Percentiles rank a stretch among this genome's conserved stretches.
Conservation (phyloP, 345 rosid species). For the Luvunga scandens region DNA sequence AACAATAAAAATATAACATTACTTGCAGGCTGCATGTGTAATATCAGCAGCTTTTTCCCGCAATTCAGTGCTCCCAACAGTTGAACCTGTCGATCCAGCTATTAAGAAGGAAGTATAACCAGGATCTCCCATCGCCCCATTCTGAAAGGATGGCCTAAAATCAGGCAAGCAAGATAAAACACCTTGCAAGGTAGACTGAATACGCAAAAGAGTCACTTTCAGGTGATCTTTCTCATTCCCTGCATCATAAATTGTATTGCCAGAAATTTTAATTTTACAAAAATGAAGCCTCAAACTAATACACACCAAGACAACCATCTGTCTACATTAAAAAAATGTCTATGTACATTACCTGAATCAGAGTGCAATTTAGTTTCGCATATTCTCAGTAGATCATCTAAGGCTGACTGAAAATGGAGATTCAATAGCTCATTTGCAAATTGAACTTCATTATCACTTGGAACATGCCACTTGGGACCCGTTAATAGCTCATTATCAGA, state of each 20-base stretch:
- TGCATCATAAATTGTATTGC: slow-evolving; percentile 40
- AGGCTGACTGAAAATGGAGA: slow-evolving; percentile 86
- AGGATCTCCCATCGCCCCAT: slow-evolving; percentile 52
- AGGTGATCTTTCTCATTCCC: slow-evolving; percentile 95
- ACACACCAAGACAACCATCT: background rate
- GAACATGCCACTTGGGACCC: slow-evolving; percentile 87
- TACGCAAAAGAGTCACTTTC: slow-evolving; percentile 97
- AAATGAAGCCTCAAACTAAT: slow-evolving; percentile 8
- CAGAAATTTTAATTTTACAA: slow-evolving; percentile 17
- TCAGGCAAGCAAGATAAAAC: slow-evolving; percentile 98
- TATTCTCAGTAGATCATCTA: slow-evolving; percentile 78
- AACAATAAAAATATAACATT: slow-evolving; percentile 33
- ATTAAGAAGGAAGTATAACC: slow-evolving; percentile 63
- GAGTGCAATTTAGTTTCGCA: slow-evolving; percentile 76
- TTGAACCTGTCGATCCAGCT: slow-evolving; percentile 93
- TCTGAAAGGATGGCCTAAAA: slow-evolving; percentile 79
- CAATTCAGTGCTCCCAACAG: slow-evolving; percentile 75
- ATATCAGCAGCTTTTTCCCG: slow-evolving; percentile 87
- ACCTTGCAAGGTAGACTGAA: slow-evolving; percentile 94
- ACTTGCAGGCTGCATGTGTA: slow-evolving; percentile 87
- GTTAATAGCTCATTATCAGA: slow-evolving; percentile 41
- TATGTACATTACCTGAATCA: slow-evolving; percentile 61
- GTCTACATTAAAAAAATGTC: background rate
- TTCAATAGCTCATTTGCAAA: slow-evolving; percentile 92
- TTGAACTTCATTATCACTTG: slow-evolving; percentile 76